Conservation (phyloP, 164 flowering plant species). For the Nymphaea thermarum region DNA sequence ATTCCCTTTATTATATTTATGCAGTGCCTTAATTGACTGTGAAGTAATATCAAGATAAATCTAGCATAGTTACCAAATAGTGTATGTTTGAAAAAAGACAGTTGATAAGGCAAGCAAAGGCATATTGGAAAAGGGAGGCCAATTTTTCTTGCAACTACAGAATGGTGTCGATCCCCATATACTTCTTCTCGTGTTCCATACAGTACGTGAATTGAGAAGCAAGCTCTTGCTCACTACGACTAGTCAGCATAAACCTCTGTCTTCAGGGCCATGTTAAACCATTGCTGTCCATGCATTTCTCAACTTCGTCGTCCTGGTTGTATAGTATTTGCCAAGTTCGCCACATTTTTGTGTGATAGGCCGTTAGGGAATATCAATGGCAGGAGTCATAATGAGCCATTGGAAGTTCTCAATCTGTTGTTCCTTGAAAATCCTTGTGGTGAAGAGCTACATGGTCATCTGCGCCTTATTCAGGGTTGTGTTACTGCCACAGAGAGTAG, state of each 20-base stretch:
- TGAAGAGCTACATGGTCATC: slow-evolving; percentile 20
- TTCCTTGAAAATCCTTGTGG: slow-evolving; percentile 7
- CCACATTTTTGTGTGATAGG: neutral
- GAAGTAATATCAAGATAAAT: too few species aligned
- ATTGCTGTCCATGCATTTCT: neutral
- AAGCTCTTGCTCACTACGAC: neutral
- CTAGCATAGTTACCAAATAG: too few species aligned
- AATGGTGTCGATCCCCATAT: too few species aligned
- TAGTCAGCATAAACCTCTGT: neutral
- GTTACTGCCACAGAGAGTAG: slow-evolving; percentile 12
- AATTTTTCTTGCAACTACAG: too few species aligned
- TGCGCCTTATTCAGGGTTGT: slow-evolving; percentile 28
- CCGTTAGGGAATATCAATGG: neutral
- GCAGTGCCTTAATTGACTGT: too few species aligned
- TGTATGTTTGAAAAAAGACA: too few species aligned
- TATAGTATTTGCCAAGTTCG: neutral
- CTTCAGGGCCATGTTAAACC: neutral
- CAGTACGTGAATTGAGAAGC: too few species aligned
- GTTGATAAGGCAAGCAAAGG: too few species aligned
- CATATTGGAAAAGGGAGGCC: too few species aligned
- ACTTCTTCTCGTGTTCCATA: too few species aligned
- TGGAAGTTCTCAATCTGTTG: slow-evolving; percentile 26
- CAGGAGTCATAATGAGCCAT: slow-evolving; percentile 17
- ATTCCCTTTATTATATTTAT: too few species aligned
- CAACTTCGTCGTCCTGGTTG: neutral